A percentile compares a stretch with the other conserved stretches of the same genome.
Conservation (phyloP, 1,284 basidiomycete species). For the Anthracocystis panici-leucophaei region DNA sequence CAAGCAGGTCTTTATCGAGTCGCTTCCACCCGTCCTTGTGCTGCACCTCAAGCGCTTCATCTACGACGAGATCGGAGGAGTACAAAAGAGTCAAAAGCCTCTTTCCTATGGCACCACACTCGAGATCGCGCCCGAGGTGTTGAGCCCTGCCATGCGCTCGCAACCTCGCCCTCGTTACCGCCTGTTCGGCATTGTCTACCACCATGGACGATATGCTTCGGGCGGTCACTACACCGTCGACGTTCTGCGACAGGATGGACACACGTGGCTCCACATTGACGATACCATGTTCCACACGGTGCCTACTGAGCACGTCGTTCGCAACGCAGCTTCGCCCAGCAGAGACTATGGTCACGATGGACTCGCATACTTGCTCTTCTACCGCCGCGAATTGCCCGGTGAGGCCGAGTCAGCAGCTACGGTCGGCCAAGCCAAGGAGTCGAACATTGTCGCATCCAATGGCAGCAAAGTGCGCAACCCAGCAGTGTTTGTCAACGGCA, state of each 20-base stretch:
- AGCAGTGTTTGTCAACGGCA: constrained; percentile 15
- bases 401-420: constrained; percentile 19
- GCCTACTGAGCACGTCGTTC: constrained; percentile 81
- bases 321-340: constrained; percentile 62
- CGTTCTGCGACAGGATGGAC: constrained; percentile 82
- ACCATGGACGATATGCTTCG: constrained; percentile 88
- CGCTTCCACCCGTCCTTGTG: constrained; percentile 85
- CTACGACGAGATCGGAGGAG: constrained; percentile 85
- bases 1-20: constrained; percentile 88
- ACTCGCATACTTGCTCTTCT: constrained; percentile 89
- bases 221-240: constrained; percentile 97
- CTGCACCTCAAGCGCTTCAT: constrained; percentile 93
- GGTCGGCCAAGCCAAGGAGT: neutral
- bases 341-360: constrained; percentile 65
- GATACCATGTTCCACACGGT: constrained; percentile 80
- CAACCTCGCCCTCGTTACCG: constrained; percentile 77
- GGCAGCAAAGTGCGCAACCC: neutral
- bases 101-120: constrained; percentile 83
- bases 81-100: constrained; percentile 86
- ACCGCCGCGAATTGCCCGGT: constrained; percentile 71
- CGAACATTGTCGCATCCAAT: neutral
- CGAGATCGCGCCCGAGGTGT: constrained; percentile 74
- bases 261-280: constrained; percentile 88
- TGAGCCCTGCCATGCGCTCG: constrained; percentile 51
- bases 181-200: constrained; percentile 91